Base-by-base conservation (phyloP, 2,329 filamentous ascomycete species). In the Aspergillus latus region DNA sequence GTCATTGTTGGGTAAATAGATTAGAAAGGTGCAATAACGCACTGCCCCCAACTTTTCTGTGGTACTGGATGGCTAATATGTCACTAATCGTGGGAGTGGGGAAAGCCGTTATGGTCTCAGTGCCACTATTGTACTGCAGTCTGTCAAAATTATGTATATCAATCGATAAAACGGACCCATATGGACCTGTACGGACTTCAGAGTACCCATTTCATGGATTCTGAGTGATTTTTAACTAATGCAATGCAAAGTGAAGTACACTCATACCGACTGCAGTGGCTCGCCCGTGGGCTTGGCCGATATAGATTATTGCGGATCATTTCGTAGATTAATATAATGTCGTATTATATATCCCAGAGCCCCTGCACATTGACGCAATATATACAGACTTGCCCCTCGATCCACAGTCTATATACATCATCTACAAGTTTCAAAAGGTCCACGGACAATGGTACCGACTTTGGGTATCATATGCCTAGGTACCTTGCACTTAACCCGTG, bases 341-440 rank as follows among this genome's bases (percentile, higher is more conserved):
- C 11, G 21, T 21, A n/a, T 37, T 37, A 46, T 46, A 46, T 32
- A n/a, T 13, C 28, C 28, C 9, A 46, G 43, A n/a, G 15, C 30
- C 26, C 26, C 43, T 46, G 43, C 43, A 46, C 26, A 15, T 46
- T 46, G 43, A 46, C 43, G 43, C 43, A 46, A 46, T 46, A 28
- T 5, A 46, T 32, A 37, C 34, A 9, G 10, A 37, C 21, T 21
- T 21, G 21, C 3, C 21, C 21, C 21, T 21, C 21, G 21, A 21
- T 21, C 21, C 21, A 21, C 21, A 3, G 21, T 21, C 3, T 21
- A 21, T 21, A 3, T 21, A 34, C 10, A 34, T 34, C 34, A 37
- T 37, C 11, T 37, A 13, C 34, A 21, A 21, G 21, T 21, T 37
- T n/a, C 34, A 9, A 11, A 13, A 37, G 10, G 13, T 37, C 4